Percentiles rank a stretch among this genome's conserved stretches.
Conservation (phyloP, 1,284 basidiomycete genomes). For the Entoloma clypeatum region DNA sequence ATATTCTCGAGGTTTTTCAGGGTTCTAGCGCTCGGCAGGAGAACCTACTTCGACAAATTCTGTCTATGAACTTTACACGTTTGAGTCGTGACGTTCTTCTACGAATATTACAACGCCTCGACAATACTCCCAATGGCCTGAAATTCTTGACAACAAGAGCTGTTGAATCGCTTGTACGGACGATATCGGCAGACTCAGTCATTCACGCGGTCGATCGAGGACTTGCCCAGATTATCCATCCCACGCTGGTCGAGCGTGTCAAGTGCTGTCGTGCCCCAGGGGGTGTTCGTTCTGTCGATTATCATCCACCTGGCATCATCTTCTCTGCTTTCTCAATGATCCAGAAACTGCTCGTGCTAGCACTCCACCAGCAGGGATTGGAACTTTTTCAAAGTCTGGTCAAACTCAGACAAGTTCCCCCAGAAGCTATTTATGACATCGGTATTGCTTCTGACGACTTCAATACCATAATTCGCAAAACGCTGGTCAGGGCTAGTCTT, state of each 20-base stretch:
- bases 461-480: conserved; percentile 40
- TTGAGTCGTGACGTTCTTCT: conserved; percentile 11
- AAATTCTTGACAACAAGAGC: conserved; percentile 1
- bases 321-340: conserved; percentile 27
- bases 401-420: conserved; percentile 29
- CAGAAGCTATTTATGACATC: conserved; percentile 37
- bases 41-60: conserved; percentile 10
- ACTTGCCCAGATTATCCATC: conserved; percentile 22
- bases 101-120: conserved; percentile 14
- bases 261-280: conserved; percentile 20
- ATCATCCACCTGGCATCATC: conserved; percentile 29
- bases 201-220: conserved; percentile 11
- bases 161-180: conserved; percentile 16
- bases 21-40: conserved; percentile 2
- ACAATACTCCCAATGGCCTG: conserved; percentile 6
- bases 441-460: conserved; percentile 36
- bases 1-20: conserved; percentile 15
- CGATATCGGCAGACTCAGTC: conserved; percentile 8
- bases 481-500: conserved; percentile 44
- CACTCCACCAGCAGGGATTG: conserved; percentile 32
- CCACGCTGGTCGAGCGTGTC: conserved; percentile 22
- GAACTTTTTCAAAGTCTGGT: conserved; percentile 43
- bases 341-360: conserved; percentile 31
- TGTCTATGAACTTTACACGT: conserved; percentile 8
- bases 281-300: conserved; percentile 24